Conservation (phyloP, 75 land plant genomes). For the Selaginella moellendorffii region DNA sequence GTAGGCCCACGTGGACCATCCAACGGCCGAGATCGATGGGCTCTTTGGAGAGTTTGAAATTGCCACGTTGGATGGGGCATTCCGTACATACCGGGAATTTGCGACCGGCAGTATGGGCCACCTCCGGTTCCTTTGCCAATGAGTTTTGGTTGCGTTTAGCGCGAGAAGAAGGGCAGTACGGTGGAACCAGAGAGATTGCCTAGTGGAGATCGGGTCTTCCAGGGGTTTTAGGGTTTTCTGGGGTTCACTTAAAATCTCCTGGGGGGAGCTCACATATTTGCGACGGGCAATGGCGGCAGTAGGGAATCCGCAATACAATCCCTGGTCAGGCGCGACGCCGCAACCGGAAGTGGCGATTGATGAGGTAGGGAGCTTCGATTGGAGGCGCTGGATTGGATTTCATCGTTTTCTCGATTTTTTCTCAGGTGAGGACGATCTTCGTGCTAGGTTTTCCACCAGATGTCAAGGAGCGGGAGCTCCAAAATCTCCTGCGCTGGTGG, state of each 20-base stretch:
- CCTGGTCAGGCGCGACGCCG: constrained; percentile 5
- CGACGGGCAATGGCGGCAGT: background rate
- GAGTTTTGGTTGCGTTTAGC: too few species aligned
- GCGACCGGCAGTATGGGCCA: too few species aligned
- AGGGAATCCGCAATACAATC: constrained; percentile 10
- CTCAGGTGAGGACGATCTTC: constrained; percentile 83
- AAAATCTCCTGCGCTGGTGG: constrained; percentile 87
- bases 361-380: constrained; percentile 7
- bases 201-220: too few species aligned
- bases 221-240: too few species aligned
- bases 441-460: constrained; percentile 84
- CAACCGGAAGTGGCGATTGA: constrained; percentile 7
- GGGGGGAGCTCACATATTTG: background rate
- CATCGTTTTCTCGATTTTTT: background rate
- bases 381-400: background rate
- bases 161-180: too few species aligned
- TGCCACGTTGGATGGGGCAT: background rate
- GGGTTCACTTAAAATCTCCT: background rate
- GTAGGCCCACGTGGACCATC: background rate
- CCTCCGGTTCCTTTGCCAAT: too few species aligned
- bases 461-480: constrained; percentile 95
- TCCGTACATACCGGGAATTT: too few species aligned
- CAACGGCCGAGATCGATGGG: background rate
- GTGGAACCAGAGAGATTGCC: too few species aligned
- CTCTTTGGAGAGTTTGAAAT: background rate